Base-by-base conservation (phyloP, 116 monocot genomes). In the Trichopus zeylanicus region DNA sequence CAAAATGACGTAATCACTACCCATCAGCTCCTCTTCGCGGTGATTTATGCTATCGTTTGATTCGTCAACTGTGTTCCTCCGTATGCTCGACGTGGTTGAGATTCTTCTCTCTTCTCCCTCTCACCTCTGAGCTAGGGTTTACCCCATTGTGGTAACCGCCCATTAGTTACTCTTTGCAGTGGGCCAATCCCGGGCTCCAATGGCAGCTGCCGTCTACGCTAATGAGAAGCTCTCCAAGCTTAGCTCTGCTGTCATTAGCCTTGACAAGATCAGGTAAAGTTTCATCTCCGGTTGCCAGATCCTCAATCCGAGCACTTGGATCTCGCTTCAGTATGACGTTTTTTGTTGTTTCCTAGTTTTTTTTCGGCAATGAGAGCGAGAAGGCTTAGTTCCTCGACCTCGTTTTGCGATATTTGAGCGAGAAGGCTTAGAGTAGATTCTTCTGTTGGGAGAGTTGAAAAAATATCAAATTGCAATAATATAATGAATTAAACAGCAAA, bases 301-400 rank as follows among this genome's bases (percentile, higher is more conserved):
- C n/a, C n/a, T n/a, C n/a, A n/a, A n/a, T n/a, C n/a, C 19, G 51
- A 51, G 25, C 18, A 38, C 49, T 27, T 32, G 22, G 57, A 62
- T 60, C 42, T 67, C 20, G 34, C 52, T n/a, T 29, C n/a, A 31
- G 39, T 29, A 46, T 8, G 19, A 21, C 30, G 12, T 59, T 39
- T 53, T 39, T 25, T 6, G 39, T 46, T 0, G n/a, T 30, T 61
- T 35, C 19, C 26, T 24, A 23, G 2, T 51, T 53, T 48, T n/a
- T 30, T 55, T n/a, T n/a, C n/a, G 55, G 72, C 60, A 85, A 80
- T n/a, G 85, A 80, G 57, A 83, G 72, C 29, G 88, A 88, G 74
- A 88, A 83, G 62, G 69, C 77, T 22, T 83, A 83, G 58, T 88
- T 83, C 75, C 69, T 83, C 69, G 72, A 53, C 59, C 73, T 85